Evolutionary conservation across 495 filamentous ascomycete genomes (phyloP).

Genomic region (Hapsidospora chrysogenum): DNA sequence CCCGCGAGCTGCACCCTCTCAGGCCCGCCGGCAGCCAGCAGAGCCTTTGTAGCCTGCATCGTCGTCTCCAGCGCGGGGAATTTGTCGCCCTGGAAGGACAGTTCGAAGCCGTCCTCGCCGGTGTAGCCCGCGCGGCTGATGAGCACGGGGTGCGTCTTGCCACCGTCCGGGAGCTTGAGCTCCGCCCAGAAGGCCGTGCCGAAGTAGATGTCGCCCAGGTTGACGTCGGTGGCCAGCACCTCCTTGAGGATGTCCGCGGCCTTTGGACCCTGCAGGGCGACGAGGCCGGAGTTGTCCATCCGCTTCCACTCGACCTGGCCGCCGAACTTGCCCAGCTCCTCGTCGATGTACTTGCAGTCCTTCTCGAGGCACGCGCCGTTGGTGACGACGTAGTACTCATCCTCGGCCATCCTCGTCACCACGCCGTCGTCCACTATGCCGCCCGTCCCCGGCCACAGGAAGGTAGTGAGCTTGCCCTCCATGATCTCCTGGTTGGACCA

Average conservation of each 20-base stretch:
- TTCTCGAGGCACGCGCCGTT: conserved; percentile 89
- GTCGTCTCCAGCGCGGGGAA: conserved; percentile 26
- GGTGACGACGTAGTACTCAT: conserved; percentile 79
- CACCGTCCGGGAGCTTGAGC: conserved; percentile 19
- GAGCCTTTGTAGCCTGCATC: conserved; percentile 20
- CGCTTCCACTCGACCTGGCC: conserved; percentile 37
- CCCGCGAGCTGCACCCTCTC: conserved; percentile 64
- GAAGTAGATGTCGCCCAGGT: conserved; percentile 62
- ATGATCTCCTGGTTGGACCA: conserved; percentile 31
- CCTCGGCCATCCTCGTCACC: conserved; percentile 54
- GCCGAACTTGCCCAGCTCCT: conserved; percentile 45
- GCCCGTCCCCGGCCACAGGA: conserved; percentile 61
- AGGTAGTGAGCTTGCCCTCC: conserved; percentile 55
- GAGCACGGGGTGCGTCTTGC: conserved; percentile 38
- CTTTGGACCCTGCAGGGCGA: conserved; percentile 80
- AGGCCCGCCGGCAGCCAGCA: conserved; percentile 43
- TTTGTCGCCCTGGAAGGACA: conserved; percentile 54
- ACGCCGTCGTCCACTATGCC: conserved; percentile 91
- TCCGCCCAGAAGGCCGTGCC: conserved; percentile 46
- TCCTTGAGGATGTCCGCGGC: conserved; percentile 44
- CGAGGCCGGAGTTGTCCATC: conserved; percentile 52
- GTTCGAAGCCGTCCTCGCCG: conserved; percentile 96
- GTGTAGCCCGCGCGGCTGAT: conserved; percentile 88
- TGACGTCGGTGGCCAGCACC: conserved; percentile 29
- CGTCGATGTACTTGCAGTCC: conserved; percentile 55